A percentile compares a stretch with the other conserved stretches of the same genome.
phyloP scores from a whole-genome alignment of 176 grass and related monocot species.

The Ampelocalamus luodianensis region DNA sequence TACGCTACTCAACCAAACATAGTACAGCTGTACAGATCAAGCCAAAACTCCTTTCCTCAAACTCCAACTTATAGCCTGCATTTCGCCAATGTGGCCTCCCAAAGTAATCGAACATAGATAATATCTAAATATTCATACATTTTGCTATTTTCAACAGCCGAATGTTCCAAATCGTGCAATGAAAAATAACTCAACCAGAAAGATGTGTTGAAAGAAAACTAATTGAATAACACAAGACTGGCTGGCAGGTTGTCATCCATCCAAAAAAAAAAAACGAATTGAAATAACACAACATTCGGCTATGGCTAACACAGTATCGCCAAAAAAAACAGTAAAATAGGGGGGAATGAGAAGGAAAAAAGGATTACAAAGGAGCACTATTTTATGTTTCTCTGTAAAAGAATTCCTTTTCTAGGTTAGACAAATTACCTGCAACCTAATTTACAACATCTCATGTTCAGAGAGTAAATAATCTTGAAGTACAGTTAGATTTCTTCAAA shows the following conservation, averaged over 20 bases:
- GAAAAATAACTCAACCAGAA: not conserved
- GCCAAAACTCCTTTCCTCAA: too few species aligned
- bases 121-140: not conserved
- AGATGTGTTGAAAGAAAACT: not conserved
- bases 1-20: too few species aligned
- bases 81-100: too few species aligned
- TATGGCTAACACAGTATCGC: not conserved
- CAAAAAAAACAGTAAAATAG: not conserved
- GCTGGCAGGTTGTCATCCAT: not conserved
- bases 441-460: constrained; percentile 9
- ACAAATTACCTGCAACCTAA: not conserved
- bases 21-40: too few species aligned
- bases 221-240: not conserved
- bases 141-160: not conserved
- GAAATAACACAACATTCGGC: not conserved
- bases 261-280: not conserved
- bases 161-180: not conserved
- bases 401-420: not conserved
- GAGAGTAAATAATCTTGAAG: not conserved
- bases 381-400: not conserved
- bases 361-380: not conserved
- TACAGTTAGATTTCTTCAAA: not conserved
- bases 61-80: too few species aligned
- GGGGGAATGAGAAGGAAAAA: not conserved
- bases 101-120: too few species aligned